These are phyloP conservation scores for Paradendryphiella salina DNA, from an alignment of 2,329 filamentous ascomycete species.

Conservation along the genomic window DNA sequence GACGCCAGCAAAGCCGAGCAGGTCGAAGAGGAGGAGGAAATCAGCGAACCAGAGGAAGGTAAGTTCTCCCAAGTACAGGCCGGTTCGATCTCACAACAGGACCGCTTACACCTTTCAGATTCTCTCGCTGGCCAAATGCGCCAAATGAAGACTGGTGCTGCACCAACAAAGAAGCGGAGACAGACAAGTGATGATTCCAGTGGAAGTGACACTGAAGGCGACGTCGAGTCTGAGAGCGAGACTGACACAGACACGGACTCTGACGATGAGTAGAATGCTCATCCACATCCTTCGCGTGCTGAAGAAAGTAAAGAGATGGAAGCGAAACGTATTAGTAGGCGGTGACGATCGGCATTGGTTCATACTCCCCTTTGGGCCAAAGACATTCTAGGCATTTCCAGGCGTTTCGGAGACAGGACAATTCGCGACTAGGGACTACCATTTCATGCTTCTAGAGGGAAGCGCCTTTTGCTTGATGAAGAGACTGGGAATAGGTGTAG, in stretches of 20 bases:
- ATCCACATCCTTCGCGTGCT: neutral
- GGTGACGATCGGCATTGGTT: constrained; percentile 1
- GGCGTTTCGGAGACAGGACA: constrained; percentile 26
- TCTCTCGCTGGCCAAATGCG: constrained; percentile 90
- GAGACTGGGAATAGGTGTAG: constrained; percentile 14
- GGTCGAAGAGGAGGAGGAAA: constrained; percentile 86
- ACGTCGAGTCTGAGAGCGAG: constrained; percentile 58
- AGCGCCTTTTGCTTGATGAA: constrained; percentile 6
- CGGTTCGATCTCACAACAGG: neutral
- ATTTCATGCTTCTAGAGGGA: constrained; percentile 7
- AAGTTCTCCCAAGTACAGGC: constrained; percentile 48
- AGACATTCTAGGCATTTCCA: constrained; percentile 28
- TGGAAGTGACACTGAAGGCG: constrained; percentile 67
- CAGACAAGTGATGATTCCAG: constrained; percentile 64
- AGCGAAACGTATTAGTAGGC: constrained; percentile 6
- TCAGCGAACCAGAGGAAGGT: constrained; percentile 98
- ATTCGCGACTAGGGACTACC: constrained; percentile 8
- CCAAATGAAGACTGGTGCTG: constrained; percentile 72
- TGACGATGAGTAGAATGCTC: constrained; percentile 43
- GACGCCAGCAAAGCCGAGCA: constrained; percentile 82
- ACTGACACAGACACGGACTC: constrained; percentile 51
- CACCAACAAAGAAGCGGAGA: constrained; percentile 60
- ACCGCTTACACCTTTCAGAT: constrained; percentile 58
- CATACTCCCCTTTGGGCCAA: constrained; percentile 2
- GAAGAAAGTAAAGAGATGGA: neutral